A percentile compares a stretch with the other conserved stretches of the same genome.
phyloP scores from a whole-genome alignment of 805 yeast genomes.

The Naumovozyma castellii region DNA sequence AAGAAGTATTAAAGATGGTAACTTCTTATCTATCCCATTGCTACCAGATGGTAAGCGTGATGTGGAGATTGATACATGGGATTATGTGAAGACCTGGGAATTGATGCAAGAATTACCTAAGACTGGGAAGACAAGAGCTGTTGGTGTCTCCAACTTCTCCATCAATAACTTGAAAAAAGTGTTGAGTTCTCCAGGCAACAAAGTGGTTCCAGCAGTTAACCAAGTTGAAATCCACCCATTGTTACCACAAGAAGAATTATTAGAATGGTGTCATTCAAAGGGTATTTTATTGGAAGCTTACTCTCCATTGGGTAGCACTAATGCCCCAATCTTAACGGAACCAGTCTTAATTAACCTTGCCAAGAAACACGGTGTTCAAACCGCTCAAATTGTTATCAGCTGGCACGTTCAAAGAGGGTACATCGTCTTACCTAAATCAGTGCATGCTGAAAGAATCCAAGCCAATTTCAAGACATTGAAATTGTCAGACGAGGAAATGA shows the following conservation, averaged over 20 bases:
- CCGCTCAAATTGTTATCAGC: constrained; percentile 46
- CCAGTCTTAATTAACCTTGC: constrained; percentile 37
- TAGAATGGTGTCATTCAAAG: constrained; percentile 42
- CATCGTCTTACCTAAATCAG: constrained; percentile 45
- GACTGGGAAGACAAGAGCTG: constrained; percentile 45
- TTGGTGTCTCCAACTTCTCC: constrained; percentile 73
- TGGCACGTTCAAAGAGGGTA: constrained; percentile 53
- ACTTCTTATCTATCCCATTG: constrained; percentile 28
- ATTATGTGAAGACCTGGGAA: constrained; percentile 51
- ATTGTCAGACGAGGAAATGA: constrained; percentile 31
- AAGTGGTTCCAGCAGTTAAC: constrained; percentile 54
- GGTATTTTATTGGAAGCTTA: constrained; percentile 61
- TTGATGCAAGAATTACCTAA: constrained; percentile 49
- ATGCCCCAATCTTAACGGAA: constrained; percentile 43
- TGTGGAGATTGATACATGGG: constrained; percentile 31
- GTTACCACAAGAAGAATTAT: constrained; percentile 53
- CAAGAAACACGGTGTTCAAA: constrained; percentile 30
- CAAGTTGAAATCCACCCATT: constrained; percentile 74
- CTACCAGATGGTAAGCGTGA: constrained; percentile 34
- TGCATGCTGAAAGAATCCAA: constrained; percentile 35
- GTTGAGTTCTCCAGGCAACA: constrained; percentile 39
- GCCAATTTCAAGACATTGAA: constrained; percentile 28
- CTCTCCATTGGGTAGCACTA: constrained; percentile 62
- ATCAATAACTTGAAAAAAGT: constrained; percentile 42
- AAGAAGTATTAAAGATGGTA: constrained; percentile 32